Conservation (phyloP, 2,329 filamentous ascomycete genomes). For the Aspergillus neotritici region DNA sequence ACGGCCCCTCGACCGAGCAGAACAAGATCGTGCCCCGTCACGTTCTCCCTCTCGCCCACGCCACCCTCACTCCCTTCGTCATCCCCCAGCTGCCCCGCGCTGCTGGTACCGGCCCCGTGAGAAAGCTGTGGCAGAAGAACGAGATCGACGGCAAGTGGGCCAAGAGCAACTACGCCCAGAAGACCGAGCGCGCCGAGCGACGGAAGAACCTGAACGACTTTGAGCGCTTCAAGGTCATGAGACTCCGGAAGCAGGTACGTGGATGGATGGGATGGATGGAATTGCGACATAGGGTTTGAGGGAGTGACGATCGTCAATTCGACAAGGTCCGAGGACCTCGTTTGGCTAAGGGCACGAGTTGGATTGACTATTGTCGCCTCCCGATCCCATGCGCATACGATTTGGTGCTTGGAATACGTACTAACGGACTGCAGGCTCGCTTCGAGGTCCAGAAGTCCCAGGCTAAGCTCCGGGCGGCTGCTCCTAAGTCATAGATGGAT, state of each 20-base stretch:
- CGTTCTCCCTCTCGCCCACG: slow-evolving; percentile 70
- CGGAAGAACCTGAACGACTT: slow-evolving; percentile 94
- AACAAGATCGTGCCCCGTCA: slow-evolving; percentile 80
- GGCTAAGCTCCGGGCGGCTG: slow-evolving; percentile 82
- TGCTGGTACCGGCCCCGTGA: slow-evolving; percentile 73
- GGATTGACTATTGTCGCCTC: too few species aligned
- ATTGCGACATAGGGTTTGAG: background rate
- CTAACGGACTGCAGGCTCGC: slow-evolving; percentile 53
- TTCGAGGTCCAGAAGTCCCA: slow-evolving; percentile 97
- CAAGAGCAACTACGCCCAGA: slow-evolving; percentile 90
- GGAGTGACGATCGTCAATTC: background rate
- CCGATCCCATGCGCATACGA: background rate
- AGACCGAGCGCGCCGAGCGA: slow-evolving; percentile 76
- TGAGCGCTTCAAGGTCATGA: slow-evolving; percentile 99
- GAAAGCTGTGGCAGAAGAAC: slow-evolving; percentile 83
- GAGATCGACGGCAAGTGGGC: slow-evolving; percentile 92
- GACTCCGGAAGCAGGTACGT: slow-evolving; percentile 95
- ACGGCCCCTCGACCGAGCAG: slow-evolving; percentile 81
- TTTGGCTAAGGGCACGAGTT: too few species aligned
- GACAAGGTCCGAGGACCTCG: too few species aligned
- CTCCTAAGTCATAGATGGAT: slow-evolving; percentile 55
- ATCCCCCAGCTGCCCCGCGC: slow-evolving; percentile 81
- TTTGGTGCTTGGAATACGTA: background rate
- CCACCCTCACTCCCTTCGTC: slow-evolving; percentile 84
- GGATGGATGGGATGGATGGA: slow-evolving; percentile 1